A percentile compares a stretch with the other conserved stretches of the same genome.
Conservation (phyloP, 306 rosid species). For the Adenanthera pavonina region DNA sequence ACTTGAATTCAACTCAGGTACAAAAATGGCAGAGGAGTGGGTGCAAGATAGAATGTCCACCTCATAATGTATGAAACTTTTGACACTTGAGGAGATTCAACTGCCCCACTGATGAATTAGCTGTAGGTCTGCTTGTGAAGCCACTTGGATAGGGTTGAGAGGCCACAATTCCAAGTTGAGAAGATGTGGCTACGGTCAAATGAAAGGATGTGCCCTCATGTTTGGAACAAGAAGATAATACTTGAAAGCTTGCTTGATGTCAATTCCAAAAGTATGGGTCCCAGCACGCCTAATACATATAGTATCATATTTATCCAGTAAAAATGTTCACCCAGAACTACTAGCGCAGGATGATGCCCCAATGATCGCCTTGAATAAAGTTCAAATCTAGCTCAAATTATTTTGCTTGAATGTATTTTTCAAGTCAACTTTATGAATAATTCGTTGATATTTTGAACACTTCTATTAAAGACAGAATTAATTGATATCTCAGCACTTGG, state of each 20-base stretch:
- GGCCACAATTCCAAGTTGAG: constrained; percentile 16
- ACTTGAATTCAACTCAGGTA: too few species aligned
- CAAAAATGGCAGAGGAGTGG: too few species aligned
- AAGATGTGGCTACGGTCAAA: neutral
- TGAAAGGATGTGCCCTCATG: constrained; percentile 3
- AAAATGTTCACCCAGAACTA: neutral
- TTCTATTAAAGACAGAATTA: neutral
- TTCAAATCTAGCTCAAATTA: neutral
- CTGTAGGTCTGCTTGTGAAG: neutral
- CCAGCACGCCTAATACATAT: neutral
- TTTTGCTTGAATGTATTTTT: neutral
- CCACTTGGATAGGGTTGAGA: neutral
- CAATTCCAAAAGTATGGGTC: neutral
- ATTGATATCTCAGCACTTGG: neutral
- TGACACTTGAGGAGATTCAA: too few species aligned
- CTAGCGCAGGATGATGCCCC: neutral
- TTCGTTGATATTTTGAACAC: neutral
- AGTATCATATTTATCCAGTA: neutral
- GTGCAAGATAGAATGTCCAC: too few species aligned
- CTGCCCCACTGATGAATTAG: too few species aligned
- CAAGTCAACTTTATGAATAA: neutral
- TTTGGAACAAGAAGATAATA: constrained; percentile 3
- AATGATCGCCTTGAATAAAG: neutral
- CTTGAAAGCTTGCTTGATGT: neutral
- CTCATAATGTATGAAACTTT: too few species aligned